Conservation (phyloP, 257 asterid species). For the Rhazya stricta region DNA sequence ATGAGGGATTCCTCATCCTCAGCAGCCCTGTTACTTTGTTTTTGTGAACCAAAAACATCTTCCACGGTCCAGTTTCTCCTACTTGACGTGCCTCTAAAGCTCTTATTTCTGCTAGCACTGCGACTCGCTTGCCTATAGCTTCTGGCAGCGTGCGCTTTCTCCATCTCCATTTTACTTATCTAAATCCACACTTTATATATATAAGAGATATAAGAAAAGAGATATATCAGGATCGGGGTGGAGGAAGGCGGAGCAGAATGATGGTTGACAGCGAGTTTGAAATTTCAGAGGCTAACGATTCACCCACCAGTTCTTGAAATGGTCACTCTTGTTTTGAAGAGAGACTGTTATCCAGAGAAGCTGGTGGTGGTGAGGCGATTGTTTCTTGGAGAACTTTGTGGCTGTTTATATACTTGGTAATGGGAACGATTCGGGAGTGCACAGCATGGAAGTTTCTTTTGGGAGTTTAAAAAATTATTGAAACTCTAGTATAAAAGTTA, state of each 20-base stretch:
- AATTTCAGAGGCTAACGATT: background rate
- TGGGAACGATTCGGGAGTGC: background rate
- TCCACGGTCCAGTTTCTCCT: conserved; percentile 46
- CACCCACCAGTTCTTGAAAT: conserved; percentile 3
- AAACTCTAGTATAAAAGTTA: too few species aligned
- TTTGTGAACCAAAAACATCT: conserved; percentile 38
- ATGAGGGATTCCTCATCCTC: conserved; percentile 82
- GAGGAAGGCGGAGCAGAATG: background rate
- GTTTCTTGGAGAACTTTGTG: conserved; percentile 4
- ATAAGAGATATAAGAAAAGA: background rate
- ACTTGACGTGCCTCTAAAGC: conserved; percentile 22
- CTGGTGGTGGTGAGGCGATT: background rate
- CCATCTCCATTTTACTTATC: conserved; percentile 12
- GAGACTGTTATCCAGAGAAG: conserved; percentile 12
- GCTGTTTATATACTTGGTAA: conserved; percentile 10
- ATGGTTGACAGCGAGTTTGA: background rate
- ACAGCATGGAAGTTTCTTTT: background rate
- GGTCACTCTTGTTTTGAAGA: conserved; percentile 12
- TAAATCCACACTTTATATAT: background rate
- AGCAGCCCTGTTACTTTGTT: conserved; percentile 45
- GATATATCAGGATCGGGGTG: background rate
- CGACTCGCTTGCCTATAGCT: conserved; percentile 30
- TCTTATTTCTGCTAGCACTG: conserved; percentile 33
- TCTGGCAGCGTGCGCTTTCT: conserved; percentile 21
- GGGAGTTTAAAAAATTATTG: background rate